phyloP scores from a whole-genome alignment of 768 basidiomycete genomes.

The Boletus eberwhitei region DNA sequence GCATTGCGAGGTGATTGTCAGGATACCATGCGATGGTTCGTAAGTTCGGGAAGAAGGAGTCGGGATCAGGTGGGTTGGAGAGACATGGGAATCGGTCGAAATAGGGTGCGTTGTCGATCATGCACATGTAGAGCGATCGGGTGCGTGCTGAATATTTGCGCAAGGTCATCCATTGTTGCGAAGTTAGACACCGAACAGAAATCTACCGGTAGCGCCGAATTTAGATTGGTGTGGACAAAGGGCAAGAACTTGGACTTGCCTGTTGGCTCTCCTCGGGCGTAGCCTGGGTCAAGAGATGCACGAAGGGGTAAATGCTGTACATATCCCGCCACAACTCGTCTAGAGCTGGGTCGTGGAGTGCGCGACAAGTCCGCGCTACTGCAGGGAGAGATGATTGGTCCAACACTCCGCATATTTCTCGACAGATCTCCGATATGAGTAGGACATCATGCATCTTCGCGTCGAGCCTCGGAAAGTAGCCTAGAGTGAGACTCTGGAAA shows the following conservation, averaged over 20 bases:
- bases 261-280: conserved; percentile 1
- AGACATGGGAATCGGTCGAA: conserved; percentile 10
- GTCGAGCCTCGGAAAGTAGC: background rate
- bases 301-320: conserved; percentile 20
- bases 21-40: conserved; percentile 23
- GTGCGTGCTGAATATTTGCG: conserved; percentile 20
- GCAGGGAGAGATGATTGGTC: conserved; percentile 17
- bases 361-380: conserved; percentile 24
- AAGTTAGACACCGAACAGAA: background rate
- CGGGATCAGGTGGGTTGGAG: conserved; percentile 9
- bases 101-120: conserved; percentile 16
- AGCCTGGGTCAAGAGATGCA: conserved; percentile 11
- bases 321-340: conserved; percentile 25
- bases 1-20: conserved; percentile 14
- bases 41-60: conserved; percentile 24
- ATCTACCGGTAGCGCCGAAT: background rate
- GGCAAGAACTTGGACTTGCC: conserved; percentile 4
- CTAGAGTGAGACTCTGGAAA: background rate
- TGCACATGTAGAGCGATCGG: conserved; percentile 19
- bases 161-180: conserved; percentile 18
- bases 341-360: conserved; percentile 21
- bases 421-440: conserved; percentile 19
- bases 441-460: conserved; percentile 22
- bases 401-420: conserved; percentile 15
- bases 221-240: background rate